Percentiles rank a stretch among this genome's conserved stretches.
Evolutionary conservation across 148 eudicot species (phyloP).

Genomic region (Polygonum aviculare): DNA sequence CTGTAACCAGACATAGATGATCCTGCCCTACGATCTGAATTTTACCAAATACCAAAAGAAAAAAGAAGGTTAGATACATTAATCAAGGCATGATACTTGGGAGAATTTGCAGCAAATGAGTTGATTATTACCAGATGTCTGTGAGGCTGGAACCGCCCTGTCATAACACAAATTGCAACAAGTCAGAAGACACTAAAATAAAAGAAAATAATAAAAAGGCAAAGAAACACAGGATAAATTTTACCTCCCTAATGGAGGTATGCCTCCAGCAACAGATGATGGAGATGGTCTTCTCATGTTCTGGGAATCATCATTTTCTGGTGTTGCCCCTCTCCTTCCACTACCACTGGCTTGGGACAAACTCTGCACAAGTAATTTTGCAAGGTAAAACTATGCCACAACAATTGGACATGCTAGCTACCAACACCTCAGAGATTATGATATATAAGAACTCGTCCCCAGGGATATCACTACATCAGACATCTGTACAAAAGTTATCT

Average conservation of each 20-base stretch:
- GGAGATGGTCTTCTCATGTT: constrained; percentile 65
- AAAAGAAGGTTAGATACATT: neutral
- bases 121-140: constrained; percentile 57
- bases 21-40: constrained; percentile 71
- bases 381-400: neutral
- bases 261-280: constrained; percentile 74
- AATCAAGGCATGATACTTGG: neutral
- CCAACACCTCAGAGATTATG: neutral
- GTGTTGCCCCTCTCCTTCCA: constrained; percentile 45
- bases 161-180: constrained; percentile 10
- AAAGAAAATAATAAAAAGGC: neutral
- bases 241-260: constrained; percentile 88
- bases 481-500: neutral
- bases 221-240: neutral
- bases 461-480: neutral
- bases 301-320: constrained; percentile 58
- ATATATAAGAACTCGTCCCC: neutral
- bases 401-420: neutral
- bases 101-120: neutral
- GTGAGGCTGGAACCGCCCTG: constrained; percentile 70
- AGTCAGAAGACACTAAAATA: neutral
- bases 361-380: constrained; percentile 32
- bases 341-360: constrained; percentile 57
- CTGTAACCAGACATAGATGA: constrained; percentile 67
- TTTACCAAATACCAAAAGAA: constrained; percentile 10